A percentile compares a stretch with the other conserved stretches of the same genome.
Evolutionary conservation across 148 eudicot species (phyloP).

Genomic region (Agrostemma githago): DNA sequence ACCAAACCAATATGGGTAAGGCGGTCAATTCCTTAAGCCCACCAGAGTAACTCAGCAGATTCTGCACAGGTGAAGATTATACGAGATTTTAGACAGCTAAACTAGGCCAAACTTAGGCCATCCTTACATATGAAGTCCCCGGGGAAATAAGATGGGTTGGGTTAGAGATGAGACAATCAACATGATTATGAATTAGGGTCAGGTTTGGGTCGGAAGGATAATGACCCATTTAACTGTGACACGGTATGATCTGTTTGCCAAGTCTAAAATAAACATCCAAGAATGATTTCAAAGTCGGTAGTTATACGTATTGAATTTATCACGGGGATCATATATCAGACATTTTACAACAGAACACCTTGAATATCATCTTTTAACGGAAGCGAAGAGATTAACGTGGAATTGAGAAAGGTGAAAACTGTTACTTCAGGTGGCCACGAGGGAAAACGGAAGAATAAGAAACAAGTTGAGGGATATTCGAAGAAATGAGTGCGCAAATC

Average conservation of each 20-base stretch:
- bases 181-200: too few relatives aligned
- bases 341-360: background rate
- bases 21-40: slow-evolving; percentile 23
- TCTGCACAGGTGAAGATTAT: slow-evolving; percentile 23
- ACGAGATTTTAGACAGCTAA: background rate
- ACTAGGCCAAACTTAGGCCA: background rate
- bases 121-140: background rate
- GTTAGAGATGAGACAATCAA: too few relatives aligned
- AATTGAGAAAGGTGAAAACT: background rate
- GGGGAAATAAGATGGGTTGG: background rate
- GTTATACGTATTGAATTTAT: too few relatives aligned
- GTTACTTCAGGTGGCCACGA: background rate
- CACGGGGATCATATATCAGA: too few relatives aligned
- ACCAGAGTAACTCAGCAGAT: slow-evolving; percentile 23
- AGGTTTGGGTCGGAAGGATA: too few relatives aligned
- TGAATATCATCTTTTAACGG: background rate
- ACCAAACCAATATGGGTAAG: slow-evolving; percentile 11
- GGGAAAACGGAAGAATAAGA: background rate
- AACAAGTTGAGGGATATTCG: background rate
- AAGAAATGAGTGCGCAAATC: background rate
- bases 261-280: too few relatives aligned
- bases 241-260: too few relatives aligned
- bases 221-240: too few relatives aligned
- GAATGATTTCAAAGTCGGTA: too few relatives aligned
- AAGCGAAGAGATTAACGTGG: background rate